phyloP scores from a whole-genome alignment of 2,329 filamentous ascomycete genomes.

The Seiridium unicorne region DNA sequence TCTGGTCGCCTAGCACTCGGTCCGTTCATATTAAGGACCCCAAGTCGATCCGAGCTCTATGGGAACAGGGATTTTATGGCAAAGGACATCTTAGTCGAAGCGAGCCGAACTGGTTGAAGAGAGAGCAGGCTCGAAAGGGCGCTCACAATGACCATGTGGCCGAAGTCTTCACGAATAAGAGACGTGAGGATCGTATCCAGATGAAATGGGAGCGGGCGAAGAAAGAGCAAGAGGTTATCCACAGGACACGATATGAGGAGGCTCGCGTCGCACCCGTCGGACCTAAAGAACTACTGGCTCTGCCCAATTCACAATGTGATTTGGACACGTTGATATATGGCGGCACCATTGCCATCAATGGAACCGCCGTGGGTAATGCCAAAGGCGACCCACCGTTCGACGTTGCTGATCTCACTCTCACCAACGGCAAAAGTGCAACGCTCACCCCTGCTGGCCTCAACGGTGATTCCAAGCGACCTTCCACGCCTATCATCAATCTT shows the following conservation, averaged over 20 bases:
- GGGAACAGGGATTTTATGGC: slow-evolving; percentile 97
- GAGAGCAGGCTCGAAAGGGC: slow-evolving; percentile 73
- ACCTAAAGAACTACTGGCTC: slow-evolving; percentile 45
- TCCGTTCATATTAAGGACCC: slow-evolving; percentile 83
- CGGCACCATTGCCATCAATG: background rate
- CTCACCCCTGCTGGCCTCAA: slow-evolving; percentile 3
- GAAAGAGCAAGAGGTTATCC: slow-evolving; percentile 79
- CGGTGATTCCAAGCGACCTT: slow-evolving; percentile 10
- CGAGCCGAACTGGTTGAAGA: slow-evolving; percentile 88
- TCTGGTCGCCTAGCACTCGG: slow-evolving; percentile 78
- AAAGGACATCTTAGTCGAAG: slow-evolving; percentile 91
- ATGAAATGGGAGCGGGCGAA: slow-evolving; percentile 92
- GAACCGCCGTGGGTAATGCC: background rate
- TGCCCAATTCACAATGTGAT: slow-evolving; percentile 56
- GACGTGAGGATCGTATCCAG: slow-evolving; percentile 77
- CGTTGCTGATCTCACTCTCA: background rate
- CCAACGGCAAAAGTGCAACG: background rate
- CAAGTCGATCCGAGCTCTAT: slow-evolving; percentile 74
- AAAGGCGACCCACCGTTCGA: background rate
- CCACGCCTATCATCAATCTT: slow-evolving; percentile 10
- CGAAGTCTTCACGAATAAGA: slow-evolving; percentile 74
- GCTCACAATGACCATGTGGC: slow-evolving; percentile 67
- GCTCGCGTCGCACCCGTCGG: slow-evolving; percentile 43
- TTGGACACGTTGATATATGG: slow-evolving; percentile 17
- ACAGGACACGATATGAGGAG: slow-evolving; percentile 59